These are phyloP conservation scores for Cupressus sempervirens DNA, from an alignment of 75 land plant species.

Conservation along the genomic window DNA sequence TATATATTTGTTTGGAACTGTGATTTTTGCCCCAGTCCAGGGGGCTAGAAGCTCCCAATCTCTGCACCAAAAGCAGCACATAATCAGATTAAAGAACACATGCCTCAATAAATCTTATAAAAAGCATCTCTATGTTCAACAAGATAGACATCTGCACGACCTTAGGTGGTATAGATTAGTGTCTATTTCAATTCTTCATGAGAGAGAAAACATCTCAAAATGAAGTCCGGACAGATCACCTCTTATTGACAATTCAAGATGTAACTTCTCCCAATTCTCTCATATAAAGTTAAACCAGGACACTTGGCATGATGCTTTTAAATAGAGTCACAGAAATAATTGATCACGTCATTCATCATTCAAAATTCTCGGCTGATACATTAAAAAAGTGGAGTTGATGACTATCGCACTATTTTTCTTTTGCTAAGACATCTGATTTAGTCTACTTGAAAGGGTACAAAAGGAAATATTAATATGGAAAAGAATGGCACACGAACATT, in stretches of 20 bases:
- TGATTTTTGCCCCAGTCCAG: conserved; percentile 33
- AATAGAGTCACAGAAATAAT: background rate
- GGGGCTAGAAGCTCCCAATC: conserved; percentile 47
- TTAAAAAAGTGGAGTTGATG: background rate
- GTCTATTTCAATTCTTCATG: background rate
- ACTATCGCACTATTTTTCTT: background rate
- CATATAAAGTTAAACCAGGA: background rate
- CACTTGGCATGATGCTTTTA: background rate
- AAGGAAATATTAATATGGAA: background rate
- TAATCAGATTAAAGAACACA: background rate
- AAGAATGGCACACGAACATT: background rate
- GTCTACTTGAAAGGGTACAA: background rate
- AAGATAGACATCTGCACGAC: background rate
- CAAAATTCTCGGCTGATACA: background rate
- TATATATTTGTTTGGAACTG: conserved; percentile 33
- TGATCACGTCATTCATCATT: background rate
- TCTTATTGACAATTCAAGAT: background rate
- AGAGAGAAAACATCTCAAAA: background rate
- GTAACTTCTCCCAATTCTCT: background rate
- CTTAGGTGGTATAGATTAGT: background rate
- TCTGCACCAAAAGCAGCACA: conserved; percentile 21
- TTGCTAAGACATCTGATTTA: background rate
- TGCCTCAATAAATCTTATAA: background rate
- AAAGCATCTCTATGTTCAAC: background rate
- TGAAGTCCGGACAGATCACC: background rate